Evolutionary conservation across 225 moss, liverwort and hornwort species (phyloP).

Genomic region (Straminergon stramineum): DNA sequence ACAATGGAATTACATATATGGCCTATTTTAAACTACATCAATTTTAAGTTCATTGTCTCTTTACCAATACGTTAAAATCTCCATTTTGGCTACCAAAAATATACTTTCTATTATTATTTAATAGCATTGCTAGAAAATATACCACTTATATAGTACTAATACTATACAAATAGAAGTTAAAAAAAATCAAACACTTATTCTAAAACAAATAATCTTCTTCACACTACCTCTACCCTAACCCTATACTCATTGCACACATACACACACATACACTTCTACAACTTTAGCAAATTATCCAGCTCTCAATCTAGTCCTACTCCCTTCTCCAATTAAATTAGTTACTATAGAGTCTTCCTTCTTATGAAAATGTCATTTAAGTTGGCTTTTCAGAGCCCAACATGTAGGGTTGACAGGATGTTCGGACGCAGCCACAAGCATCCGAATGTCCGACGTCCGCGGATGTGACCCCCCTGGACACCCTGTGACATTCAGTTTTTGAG

Average conservation of each 20-base stretch:
- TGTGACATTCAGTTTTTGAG: too few relatives aligned
- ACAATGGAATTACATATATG: too few relatives aligned
- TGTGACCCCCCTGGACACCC: too few relatives aligned
- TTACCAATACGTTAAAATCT: background rate
- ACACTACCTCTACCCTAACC: background rate
- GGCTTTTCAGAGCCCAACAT: rapidly evolving
- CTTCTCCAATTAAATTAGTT: background rate
- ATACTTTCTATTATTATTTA: background rate
- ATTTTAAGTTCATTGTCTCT: background rate
- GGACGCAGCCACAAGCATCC: too few relatives aligned
- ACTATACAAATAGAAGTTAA: background rate
- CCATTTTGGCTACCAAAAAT: background rate
- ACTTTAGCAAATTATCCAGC: background rate
- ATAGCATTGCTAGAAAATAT: background rate
- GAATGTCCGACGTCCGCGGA: too few relatives aligned
- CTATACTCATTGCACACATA: background rate
- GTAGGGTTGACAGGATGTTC: too few relatives aligned
- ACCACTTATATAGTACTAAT: background rate
- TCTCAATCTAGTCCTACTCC: background rate
- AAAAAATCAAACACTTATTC: background rate
- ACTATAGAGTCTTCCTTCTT: background rate
- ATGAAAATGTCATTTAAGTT: rapidly evolving
- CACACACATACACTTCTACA: too few relatives aligned
- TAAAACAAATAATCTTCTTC: background rate
- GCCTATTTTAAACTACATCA: background rate